Evolutionary conservation across 345 rosid genomes (phyloP).

Genomic region (Hibiscus mutabilis): DNA sequence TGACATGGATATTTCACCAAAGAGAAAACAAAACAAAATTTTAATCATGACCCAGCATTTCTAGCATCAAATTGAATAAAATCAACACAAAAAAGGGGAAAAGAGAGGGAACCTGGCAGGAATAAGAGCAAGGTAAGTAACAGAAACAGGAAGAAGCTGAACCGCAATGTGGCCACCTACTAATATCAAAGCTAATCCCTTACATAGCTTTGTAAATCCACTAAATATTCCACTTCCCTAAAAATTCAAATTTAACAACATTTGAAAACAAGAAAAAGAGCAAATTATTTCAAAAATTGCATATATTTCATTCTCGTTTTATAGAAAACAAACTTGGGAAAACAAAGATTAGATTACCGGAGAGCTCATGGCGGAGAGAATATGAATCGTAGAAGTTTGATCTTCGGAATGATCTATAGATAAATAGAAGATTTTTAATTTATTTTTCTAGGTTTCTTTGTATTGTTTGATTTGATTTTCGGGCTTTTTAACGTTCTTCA

Average conservation of each 20-base stretch:
- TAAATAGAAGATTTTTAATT: not conserved
- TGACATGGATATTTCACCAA: no score
- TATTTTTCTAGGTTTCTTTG: not conserved
- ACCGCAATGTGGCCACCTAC: constrained; percentile 70
- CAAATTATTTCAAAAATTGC: not conserved
- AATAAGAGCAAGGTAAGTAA: constrained; percentile 79
- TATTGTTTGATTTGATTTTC: not conserved
- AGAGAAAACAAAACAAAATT: not conserved
- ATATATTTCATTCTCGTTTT: not conserved
- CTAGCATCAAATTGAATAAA: not conserved
- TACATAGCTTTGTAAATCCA: constrained; percentile 87
- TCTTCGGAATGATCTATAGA: constrained; percentile 14
- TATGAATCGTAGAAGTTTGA: not conserved
- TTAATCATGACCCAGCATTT: not conserved
- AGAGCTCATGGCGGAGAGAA: constrained; percentile 37
- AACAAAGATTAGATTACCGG: constrained; percentile 18
- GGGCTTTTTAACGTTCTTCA: not conserved
- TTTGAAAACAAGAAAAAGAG: not conserved
- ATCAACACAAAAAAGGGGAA: not conserved
- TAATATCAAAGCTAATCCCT: constrained; percentile 79
- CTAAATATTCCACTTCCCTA: constrained; percentile 59
- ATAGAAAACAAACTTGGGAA: not conserved
- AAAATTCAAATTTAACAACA: not conserved
- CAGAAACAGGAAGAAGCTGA: constrained; percentile 69
- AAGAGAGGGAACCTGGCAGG: constrained; percentile 68